These are phyloP conservation scores for Fusarium nodosum DNA, from an alignment of 2,329 filamentous ascomycete species.

Conservation along the genomic window DNA sequence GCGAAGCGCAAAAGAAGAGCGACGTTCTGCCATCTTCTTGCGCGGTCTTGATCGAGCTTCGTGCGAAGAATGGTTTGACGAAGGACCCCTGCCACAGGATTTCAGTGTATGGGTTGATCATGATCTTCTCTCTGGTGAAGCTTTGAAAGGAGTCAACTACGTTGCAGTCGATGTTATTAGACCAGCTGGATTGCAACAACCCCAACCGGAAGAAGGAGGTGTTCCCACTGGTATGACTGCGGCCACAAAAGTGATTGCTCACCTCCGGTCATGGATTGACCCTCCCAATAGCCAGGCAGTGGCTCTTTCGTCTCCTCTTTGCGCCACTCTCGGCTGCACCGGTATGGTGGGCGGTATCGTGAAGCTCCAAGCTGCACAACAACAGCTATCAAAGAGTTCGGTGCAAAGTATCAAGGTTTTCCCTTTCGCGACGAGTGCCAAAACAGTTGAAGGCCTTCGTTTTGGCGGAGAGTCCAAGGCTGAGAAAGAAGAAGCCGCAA, in stretches of 20 bases:
- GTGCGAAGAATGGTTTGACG: constrained; percentile 83
- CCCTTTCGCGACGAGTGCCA: constrained; percentile 76
- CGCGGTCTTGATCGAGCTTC: constrained; percentile 80
- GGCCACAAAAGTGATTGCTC: constrained; percentile 77
- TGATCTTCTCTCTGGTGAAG: constrained; percentile 78
- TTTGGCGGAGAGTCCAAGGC: constrained; percentile 91
- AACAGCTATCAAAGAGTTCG: constrained; percentile 75
- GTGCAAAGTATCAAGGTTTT: constrained; percentile 80
- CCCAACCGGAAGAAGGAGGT: constrained; percentile 76
- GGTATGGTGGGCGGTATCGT: constrained; percentile 88
- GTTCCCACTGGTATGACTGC: constrained; percentile 62
- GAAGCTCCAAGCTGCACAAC: constrained; percentile 85
- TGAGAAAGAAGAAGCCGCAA: constrained; percentile 81
- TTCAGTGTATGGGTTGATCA: constrained; percentile 88
- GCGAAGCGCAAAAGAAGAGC: constrained; percentile 71
- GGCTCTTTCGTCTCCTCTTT: constrained; percentile 83
- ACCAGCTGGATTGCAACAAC: constrained; percentile 81
- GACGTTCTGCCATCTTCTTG: constrained; percentile 78
- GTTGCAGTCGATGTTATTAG: constrained; percentile 88
- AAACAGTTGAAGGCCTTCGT: constrained; percentile 75
- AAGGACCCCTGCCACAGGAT: constrained; percentile 68
- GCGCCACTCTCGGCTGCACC: constrained; percentile 76
- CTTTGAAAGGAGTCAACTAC: constrained; percentile 81
- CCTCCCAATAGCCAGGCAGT: constrained; percentile 85
- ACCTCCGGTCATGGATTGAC: constrained; percentile 84